phyloP scores from a whole-genome alignment of 2,329 filamentous ascomycete genomes.

The Didymella pinodella region DNA sequence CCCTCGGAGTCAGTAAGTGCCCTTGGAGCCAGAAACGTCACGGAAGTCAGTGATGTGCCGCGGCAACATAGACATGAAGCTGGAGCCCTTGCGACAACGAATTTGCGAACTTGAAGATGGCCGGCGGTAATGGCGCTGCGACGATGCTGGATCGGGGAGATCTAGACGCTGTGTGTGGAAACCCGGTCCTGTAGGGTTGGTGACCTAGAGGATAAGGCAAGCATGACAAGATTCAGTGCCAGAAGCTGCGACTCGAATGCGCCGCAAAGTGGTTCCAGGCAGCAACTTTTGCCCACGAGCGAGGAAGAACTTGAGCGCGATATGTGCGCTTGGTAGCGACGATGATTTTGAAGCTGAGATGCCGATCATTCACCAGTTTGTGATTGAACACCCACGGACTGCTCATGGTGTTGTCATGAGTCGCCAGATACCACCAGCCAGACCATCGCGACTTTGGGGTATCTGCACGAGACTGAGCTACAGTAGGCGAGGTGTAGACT shows the following conservation, averaged over 20 bases:
- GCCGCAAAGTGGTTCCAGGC: not conserved
- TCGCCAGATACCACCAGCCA: not conserved
- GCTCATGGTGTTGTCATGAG: not conserved
- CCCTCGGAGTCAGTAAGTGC: not conserved
- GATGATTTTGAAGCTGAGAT: not conserved
- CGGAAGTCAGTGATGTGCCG: conserved; percentile 11
- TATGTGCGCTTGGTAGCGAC: not conserved
- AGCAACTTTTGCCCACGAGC: not conserved
- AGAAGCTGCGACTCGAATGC: not conserved
- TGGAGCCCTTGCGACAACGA: conserved; percentile 13
- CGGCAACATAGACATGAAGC: not conserved
- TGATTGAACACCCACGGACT: not conserved
- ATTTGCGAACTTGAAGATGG: not conserved
- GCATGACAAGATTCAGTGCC: conserved; percentile 13
- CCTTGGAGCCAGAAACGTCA: conserved; percentile 4
- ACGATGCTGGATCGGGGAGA: not conserved
- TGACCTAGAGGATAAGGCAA: not conserved
- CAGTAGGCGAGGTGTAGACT: not conserved
- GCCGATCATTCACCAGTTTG: not conserved
- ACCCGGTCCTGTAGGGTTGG: not conserved
- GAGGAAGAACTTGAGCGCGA: not conserved
- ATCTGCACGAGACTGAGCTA: not conserved
- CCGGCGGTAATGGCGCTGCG: not conserved
- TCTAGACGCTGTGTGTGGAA: not conserved
- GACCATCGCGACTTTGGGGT: not conserved